Evolutionary conservation across 2,329 filamentous ascomycete species (phyloP), one percentile per base, ranked within the genome.

Genomic region (Neurospora sp.): DNA sequence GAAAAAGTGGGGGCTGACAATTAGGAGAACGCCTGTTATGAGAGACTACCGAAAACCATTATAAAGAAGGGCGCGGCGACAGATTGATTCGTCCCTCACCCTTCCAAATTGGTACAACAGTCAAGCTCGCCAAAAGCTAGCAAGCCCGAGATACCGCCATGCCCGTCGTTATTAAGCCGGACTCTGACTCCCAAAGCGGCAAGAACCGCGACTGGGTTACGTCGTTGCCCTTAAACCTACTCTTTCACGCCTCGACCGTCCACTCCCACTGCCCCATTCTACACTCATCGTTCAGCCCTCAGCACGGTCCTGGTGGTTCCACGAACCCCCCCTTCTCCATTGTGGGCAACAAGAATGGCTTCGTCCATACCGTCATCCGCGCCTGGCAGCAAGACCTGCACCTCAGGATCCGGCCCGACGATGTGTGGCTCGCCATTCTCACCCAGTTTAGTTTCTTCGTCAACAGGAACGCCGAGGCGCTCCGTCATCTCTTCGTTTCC

Each of bases 401-500:
- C 70, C 77, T 86, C 2, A 74, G 74, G 3, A 73, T 85, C 66
- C 81, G 83, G 3, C 83, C 83, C 1, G 83, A 86, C 66, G 83
- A 85, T 72, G 75, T 85, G 37, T 86, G 83, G 83, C 77, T 83
- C 68, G 77, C 82, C 37, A 83, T 85, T 71, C 73, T 85, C 10
- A 77, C 78, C 1, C 83, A 85, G 72, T 73, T 85, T 23, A 79
- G 76, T 72, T 77, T 81, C 70, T 84, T 78, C 72, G 75, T 85
- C 71, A 83, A 83, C 69, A 77, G 73, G 1, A 76, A 84, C 71
- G 77, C 82, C 10, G 82, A 85, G 71, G 79, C 82, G 38, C 75
- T 85, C 38, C 79, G 82, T 46, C 70, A 73, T 4, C 70, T 76
- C 6, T 84, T 85, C 71, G 82, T 84, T 17, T 67, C 74, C 4